Conservation (phyloP, 768 basidiomycete species). For the Hygrophorus russula region DNA sequence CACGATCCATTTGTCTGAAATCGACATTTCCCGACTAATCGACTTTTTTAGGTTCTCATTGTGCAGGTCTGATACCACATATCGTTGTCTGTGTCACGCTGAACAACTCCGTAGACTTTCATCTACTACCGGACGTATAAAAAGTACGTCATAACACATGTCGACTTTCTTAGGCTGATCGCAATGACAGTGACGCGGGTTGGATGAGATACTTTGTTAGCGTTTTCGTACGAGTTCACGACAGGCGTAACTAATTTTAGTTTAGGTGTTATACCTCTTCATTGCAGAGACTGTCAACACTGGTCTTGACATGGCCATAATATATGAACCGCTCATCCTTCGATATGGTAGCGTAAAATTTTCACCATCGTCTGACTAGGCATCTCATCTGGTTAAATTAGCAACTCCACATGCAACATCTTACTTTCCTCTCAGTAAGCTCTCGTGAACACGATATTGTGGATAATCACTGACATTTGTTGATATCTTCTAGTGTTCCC, state of each 20-base stretch:
- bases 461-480: background rate
- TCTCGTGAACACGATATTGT: background rate
- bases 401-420: constrained; percentile 1
- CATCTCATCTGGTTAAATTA: background rate
- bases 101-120: background rate
- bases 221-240: background rate
- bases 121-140: constrained; percentile 6
- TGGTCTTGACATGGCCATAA: constrained; percentile 4
- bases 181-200: constrained; percentile 1
- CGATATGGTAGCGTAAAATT: constrained; percentile 3
- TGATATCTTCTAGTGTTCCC: constrained; percentile 1
- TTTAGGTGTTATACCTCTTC: constrained; percentile 7
- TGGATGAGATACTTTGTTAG: constrained; percentile 8
- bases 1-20: background rate
- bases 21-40: background rate
- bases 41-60: constrained; percentile 5
- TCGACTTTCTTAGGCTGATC: background rate
- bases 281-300: constrained; percentile 10
- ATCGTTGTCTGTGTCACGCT: background rate
- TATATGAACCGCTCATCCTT: constrained; percentile 9
- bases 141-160: background rate
- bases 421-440: constrained; percentile 4
- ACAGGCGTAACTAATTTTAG: background rate
- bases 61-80: background rate
- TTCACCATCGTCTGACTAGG: background rate